Evolutionary conservation across 2,329 filamentous ascomycete genomes (phyloP).

Genomic region (Arthroderma sp.): DNA sequence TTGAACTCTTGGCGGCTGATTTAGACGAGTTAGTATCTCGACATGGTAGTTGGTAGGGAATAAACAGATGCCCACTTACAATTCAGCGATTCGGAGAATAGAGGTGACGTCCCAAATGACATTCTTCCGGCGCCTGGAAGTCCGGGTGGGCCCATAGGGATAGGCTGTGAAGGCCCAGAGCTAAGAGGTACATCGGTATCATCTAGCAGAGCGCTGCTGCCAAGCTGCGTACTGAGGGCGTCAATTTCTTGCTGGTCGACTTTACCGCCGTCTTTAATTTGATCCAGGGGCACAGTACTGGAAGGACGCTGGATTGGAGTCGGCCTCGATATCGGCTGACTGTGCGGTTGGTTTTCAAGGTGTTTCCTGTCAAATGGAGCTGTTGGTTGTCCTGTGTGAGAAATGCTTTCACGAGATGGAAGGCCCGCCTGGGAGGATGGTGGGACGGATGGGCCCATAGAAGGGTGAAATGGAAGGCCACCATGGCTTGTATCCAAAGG

Average conservation of each 20-base stretch:
- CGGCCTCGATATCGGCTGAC: slow-evolving; percentile 67
- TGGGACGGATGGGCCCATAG: slow-evolving; percentile 30
- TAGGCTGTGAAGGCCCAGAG: slow-evolving; percentile 29
- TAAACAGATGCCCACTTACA: slow-evolving; percentile 18
- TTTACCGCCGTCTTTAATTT: slow-evolving; percentile 27
- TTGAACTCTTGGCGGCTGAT: slow-evolving; percentile 21
- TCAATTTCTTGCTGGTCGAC: slow-evolving; percentile 48
- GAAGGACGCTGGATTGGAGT: slow-evolving; percentile 78
- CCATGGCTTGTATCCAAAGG: slow-evolving; percentile 34
- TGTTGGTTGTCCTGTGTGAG: slow-evolving; percentile 59
- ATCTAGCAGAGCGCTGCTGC: slow-evolving; percentile 75
- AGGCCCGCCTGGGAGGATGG: slow-evolving; percentile 21
- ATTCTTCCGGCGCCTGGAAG: slow-evolving; percentile 33
- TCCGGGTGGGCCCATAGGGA: slow-evolving; percentile 32
- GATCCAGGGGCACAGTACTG: slow-evolving; percentile 49
- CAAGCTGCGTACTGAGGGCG: slow-evolving; percentile 63
- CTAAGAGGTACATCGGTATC: slow-evolving; percentile 58
- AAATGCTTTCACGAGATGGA: slow-evolving; percentile 24
- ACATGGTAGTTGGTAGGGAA: slow-evolving; percentile 2
- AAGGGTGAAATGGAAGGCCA: slow-evolving; percentile 28
- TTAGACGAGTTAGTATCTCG: slow-evolving; percentile 14
- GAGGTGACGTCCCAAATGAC: slow-evolving; percentile 28
- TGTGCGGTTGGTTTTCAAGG: slow-evolving; percentile 47
- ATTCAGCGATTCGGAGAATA: slow-evolving; percentile 32
- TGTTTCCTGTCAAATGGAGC: slow-evolving; percentile 44